Evolutionary conservation across 306 rosid genomes (phyloP), one percentile per base, ranked within the genome.

Genomic region (Nissolia schottii): DNA sequence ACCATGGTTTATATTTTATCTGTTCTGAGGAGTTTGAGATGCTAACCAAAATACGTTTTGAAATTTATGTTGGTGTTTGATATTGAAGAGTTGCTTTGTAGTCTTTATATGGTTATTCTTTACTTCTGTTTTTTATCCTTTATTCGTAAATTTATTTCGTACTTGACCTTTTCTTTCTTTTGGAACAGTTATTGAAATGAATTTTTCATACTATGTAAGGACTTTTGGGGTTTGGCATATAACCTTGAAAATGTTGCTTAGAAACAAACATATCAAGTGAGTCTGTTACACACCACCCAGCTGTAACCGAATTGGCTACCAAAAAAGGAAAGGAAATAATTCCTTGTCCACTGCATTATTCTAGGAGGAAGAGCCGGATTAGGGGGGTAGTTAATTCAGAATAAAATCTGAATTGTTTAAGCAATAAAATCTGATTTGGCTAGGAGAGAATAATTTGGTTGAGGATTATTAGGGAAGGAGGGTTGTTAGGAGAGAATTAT

Each of bases 1-100:
- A n/a, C n/a, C n/a, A n/a, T 29, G 77, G 75, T 81, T 83, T 61
- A 75, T 67, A 69, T 79, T 43, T n/a, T n/a, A n/a, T 85, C 81
- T 83, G 80, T 71, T 73, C 57, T 18, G 62, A 55, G 63, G 67
- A 64, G 81, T 79, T 76, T 70, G 74, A 29, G 82, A 64, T 73
- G 74, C 80, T 75, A 81, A 85, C 70, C 76, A 58, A 74, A 59
- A 67, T 74, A 50, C 27, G 50, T 85, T 80, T 78, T 61, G 68
- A 67, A 60, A 29, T 75, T 79, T 74, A 58, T 53, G 77, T 50
- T 70, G 61, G 77, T 50, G 23, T 60, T 16, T 46, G 65, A 2
- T 58, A 73, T 23, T 70, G 25, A 46, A 23, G 57, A 63, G 62
- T 50, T 75, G 43, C 8, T 65, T 40, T 35, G 6, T 63, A 34